Evolutionary conservation across 441 rosid species (phyloP).

Genomic region (Gossypium gossypioides): DNA sequence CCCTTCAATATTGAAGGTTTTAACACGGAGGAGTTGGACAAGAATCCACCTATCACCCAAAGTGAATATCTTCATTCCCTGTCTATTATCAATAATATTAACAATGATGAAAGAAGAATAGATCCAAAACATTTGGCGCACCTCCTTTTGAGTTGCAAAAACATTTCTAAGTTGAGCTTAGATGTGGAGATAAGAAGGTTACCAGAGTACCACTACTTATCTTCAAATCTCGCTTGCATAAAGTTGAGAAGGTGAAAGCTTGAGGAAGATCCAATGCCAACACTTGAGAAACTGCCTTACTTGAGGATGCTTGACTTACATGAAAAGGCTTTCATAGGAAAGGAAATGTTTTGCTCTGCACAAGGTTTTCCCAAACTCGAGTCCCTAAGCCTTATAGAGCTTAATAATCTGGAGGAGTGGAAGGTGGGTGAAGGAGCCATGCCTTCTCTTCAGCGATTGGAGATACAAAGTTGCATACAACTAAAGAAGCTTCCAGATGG

Average conservation of each 20-base stretch:
- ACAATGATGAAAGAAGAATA: not conserved
- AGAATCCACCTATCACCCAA: not conserved
- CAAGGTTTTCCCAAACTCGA: not conserved
- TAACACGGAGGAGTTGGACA: not conserved
- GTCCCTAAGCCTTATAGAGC: not conserved
- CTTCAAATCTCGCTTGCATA: not conserved
- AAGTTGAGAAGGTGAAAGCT: not conserved
- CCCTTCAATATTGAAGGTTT: not conserved
- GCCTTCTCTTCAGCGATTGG: not conserved
- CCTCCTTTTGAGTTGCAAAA: not conserved
- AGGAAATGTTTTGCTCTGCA: not conserved
- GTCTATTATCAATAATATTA: not conserved
- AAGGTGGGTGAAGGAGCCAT: constrained; percentile 3
- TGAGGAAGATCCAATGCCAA: constrained; percentile 4
- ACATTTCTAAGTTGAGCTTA: not conserved
- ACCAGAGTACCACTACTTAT: not conserved
- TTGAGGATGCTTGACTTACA: not conserved
- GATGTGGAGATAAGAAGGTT: not conserved
- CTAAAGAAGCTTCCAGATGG: not conserved
- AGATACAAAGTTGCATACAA: not conserved
- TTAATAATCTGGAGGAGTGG: not conserved
- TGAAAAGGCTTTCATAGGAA: not conserved
- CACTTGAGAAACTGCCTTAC: not conserved
- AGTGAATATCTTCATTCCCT: not conserved
- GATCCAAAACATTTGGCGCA: not conserved